Evolutionary conservation across 1,284 basidiomycete genomes (phyloP).

Genomic region (Fereydounia khargensis): DNA sequence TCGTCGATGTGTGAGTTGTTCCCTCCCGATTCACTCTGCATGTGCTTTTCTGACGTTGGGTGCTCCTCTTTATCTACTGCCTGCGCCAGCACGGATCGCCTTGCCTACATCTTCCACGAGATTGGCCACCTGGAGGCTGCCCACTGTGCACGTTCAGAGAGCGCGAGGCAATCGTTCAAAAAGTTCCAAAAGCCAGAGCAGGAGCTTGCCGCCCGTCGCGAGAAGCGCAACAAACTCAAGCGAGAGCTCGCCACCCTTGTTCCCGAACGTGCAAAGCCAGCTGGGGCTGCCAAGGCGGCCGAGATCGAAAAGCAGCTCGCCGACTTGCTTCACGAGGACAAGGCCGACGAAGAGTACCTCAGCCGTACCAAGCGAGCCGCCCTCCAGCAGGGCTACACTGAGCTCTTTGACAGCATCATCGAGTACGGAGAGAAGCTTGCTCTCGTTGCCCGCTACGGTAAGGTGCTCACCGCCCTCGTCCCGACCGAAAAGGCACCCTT

Average conservation of each 20-base stretch:
- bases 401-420: constrained; percentile 46
- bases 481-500: constrained; percentile 33
- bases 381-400: constrained; percentile 31
- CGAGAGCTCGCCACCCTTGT: constrained; percentile 40
- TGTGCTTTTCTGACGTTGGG: not conserved
- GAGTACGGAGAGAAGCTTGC: constrained; percentile 50
- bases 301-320: constrained; percentile 29
- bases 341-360: constrained; percentile 38
- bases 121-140: constrained; percentile 42
- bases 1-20: constrained; percentile 23
- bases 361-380: constrained; percentile 33
- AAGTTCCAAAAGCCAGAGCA: constrained; percentile 33
- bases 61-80: not conserved
- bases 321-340: constrained; percentile 36
- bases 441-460: constrained; percentile 43
- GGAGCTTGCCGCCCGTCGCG: constrained; percentile 32
- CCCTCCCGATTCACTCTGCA: not conserved
- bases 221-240: constrained; percentile 34
- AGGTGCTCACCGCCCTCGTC: constrained; percentile 32
- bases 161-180: constrained; percentile 38
- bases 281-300: constrained; percentile 8
- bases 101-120: constrained; percentile 43
- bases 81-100: constrained; percentile 21
- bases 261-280: constrained; percentile 32
- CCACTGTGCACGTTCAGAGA: constrained; percentile 36